Percentiles rank a stretch among this genome's conserved stretches.
phyloP scores from a whole-genome alignment of 371 early-diverging fungal species.

The Apophysomyces elegans region DNA sequence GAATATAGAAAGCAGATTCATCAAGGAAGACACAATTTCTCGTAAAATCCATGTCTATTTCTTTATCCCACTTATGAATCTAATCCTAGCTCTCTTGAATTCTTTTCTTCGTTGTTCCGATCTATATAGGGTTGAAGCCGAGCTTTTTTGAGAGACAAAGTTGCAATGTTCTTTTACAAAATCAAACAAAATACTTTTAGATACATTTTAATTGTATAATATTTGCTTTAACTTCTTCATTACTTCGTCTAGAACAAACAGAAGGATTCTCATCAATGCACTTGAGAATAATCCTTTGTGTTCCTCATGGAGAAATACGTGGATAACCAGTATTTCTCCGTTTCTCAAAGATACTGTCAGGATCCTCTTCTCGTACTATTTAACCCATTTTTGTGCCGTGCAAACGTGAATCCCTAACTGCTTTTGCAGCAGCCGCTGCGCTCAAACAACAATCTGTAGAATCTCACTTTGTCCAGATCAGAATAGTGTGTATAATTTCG shows the following conservation, averaged over 20 bases:
- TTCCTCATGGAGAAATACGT: background rate
- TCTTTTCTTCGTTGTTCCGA: too few relatives aligned
- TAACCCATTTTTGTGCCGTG: background rate
- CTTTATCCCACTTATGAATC: too few relatives aligned
- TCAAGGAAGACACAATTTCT: too few relatives aligned
- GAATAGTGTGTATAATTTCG: slow-evolving; percentile 20
- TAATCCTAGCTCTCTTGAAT: too few relatives aligned
- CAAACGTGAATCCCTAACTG: slow-evolving; percentile 15
- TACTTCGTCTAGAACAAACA: slow-evolving; percentile 16
- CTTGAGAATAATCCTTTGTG: slow-evolving; percentile 6
- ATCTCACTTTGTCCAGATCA: slow-evolving; percentile 19
- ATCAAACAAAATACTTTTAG: too few relatives aligned
- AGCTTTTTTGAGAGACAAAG: too few relatives aligned
- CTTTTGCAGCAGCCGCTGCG: slow-evolving; percentile 19
- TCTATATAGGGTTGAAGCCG: too few relatives aligned
- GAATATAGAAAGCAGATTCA: too few relatives aligned
- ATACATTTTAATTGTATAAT: too few relatives aligned
- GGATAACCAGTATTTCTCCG: background rate
- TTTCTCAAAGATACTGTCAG: background rate
- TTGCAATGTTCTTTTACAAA: too few relatives aligned
- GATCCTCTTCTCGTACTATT: too few relatives aligned
- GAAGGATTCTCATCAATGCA: slow-evolving; percentile 22
- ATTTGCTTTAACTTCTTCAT: slow-evolving; percentile 13
- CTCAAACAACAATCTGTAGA: slow-evolving; percentile 15
- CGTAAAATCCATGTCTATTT: too few relatives aligned